Percentiles rank a stretch among this genome's conserved stretches.
Evolutionary conservation across 2,329 filamentous ascomycete species (phyloP).

Genomic region (Talaromyces sp.): DNA sequence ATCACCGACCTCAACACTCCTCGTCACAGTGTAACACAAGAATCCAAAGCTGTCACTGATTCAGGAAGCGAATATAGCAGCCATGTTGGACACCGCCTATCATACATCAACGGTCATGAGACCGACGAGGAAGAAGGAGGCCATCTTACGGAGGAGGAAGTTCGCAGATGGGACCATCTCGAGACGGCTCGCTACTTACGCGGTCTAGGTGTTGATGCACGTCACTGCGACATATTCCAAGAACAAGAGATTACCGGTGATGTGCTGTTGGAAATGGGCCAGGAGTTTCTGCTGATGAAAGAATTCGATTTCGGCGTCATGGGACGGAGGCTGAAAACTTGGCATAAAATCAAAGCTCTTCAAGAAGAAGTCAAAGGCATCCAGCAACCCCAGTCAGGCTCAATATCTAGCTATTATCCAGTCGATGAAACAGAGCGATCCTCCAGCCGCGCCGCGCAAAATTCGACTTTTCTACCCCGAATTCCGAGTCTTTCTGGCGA

Average conservation of each 20-base stretch:
- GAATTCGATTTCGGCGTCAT: constrained; percentile 92
- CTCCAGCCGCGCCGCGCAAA: constrained; percentile 36
- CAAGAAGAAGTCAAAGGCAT: constrained; percentile 77
- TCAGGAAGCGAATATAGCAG: constrained; percentile 89
- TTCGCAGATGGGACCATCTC: constrained; percentile 73
- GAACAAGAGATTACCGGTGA: constrained; percentile 96
- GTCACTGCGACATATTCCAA: constrained; percentile 88
- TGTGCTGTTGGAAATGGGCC: constrained; percentile 89
- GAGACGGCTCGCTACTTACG: constrained; percentile 89
- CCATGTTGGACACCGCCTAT: constrained; percentile 70
- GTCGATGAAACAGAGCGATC: constrained; percentile 45
- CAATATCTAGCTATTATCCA: constrained; percentile 40
- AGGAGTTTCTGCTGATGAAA: constrained; percentile 91
- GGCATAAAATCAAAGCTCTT: constrained; percentile 90
- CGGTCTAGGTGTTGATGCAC: constrained; percentile 76
- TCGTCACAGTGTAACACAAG: constrained; percentile 52
- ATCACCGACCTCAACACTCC: constrained; percentile 78
- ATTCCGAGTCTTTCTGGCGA: constrained; percentile 40
- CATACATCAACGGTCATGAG: constrained; percentile 90
- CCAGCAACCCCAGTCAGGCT: constrained; percentile 42
- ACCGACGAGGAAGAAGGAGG: constrained; percentile 88
- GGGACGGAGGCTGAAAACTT: constrained; percentile 83
- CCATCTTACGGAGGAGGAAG: constrained; percentile 67
- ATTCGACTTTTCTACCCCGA: constrained; percentile 40
- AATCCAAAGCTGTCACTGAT: constrained; percentile 61